These are phyloP conservation scores for Dryas drummondii DNA, from an alignment of 306 rosid species.

Conservation along the genomic window DNA sequence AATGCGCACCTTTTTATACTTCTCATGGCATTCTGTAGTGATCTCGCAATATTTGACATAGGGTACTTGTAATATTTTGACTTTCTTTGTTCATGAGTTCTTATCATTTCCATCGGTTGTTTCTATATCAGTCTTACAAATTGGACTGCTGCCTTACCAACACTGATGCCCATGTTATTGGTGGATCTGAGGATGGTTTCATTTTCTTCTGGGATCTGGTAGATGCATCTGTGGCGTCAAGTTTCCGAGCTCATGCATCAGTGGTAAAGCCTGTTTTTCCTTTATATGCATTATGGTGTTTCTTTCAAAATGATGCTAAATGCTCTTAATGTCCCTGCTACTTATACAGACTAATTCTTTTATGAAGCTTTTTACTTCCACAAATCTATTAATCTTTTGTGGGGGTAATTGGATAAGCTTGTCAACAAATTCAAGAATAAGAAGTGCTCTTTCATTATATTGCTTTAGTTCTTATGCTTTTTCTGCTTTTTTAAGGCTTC, in stretches of 20 bases:
- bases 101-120: slow-evolving; percentile 19
- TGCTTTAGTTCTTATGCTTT: no score
- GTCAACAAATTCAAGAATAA: no score
- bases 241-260: slow-evolving; percentile 79
- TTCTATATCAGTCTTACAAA: slow-evolving; percentile 67
- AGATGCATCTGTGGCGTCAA: slow-evolving; percentile 77
- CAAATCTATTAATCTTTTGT: neutral
- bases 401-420: neutral
- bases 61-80: no score
- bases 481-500: no score
- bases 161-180: slow-evolving; percentile 77
- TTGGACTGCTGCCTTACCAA: slow-evolving; percentile 95
- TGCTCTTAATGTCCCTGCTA: slow-evolving; percentile 16
- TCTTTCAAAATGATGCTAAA: slow-evolving; percentile 4
- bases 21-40: no score
- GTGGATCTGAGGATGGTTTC: slow-evolving; percentile 93
- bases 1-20: neutral
- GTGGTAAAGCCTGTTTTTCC: slow-evolving; percentile 49
- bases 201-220: slow-evolving; percentile 93
- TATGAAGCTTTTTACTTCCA: neutral
- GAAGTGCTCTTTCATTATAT: no score
- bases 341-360: neutral
- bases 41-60: no score
- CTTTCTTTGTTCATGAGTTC: neutral
- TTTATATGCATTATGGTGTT: neutral